Conservation (phyloP, 2,329 filamentous ascomycete genomes). For the Emergomyces orientalis region DNA sequence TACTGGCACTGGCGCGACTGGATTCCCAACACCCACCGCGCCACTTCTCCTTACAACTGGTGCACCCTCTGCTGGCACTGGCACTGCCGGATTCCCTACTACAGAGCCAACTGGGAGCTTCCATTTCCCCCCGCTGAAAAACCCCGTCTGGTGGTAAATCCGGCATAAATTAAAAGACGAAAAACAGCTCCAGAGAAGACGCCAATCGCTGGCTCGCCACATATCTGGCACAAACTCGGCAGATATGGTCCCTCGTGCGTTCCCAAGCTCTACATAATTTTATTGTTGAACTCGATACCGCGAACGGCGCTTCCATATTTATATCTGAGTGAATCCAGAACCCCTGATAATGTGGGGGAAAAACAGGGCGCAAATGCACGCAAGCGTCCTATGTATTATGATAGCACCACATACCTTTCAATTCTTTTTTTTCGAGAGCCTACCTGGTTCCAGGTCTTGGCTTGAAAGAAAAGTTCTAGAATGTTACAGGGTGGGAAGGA, state of each 20-base stretch:
- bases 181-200: not conserved
- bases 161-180: not conserved
- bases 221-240: not conserved
- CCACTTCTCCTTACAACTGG: not conserved
- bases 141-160: not conserved
- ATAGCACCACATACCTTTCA: not conserved
- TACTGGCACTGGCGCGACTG: slow-evolving; percentile 3
- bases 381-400: not conserved
- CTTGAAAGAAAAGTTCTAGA: not conserved
- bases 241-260: not conserved
- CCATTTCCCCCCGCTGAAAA: slow-evolving; percentile 4
- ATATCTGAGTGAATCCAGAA: not conserved
- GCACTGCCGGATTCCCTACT: not conserved
- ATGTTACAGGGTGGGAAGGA: not conserved
- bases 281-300: not conserved
- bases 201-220: not conserved
- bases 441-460: not conserved
- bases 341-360: not conserved
- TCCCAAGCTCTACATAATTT: not conserved
- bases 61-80: not conserved
- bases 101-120: not conserved
- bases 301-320: not conserved
- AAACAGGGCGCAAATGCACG: not conserved
- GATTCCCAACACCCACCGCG: not conserved
- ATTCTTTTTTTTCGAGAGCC: not conserved